These are phyloP conservation scores for Mycosphaerella arachidis DNA, from an alignment of 2,329 filamentous ascomycete genomes.

Conservation along the genomic window DNA sequence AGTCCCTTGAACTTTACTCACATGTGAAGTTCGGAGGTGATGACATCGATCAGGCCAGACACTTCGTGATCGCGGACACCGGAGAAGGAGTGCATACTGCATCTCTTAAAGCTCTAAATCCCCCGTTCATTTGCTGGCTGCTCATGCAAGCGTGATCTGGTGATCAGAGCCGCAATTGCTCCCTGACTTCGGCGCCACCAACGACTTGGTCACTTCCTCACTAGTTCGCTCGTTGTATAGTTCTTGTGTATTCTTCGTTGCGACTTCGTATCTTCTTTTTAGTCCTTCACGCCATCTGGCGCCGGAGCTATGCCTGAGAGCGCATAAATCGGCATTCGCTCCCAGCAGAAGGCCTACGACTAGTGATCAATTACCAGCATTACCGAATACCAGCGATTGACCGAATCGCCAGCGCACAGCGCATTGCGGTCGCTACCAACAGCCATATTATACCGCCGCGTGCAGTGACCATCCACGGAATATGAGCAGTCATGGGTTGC, in stretches of 20 bases:
- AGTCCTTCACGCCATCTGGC: background rate
- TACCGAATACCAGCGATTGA: background rate
- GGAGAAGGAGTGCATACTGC: background rate
- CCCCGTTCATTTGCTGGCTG: background rate
- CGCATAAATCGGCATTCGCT: background rate
- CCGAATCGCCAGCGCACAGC: background rate
- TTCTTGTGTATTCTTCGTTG: background rate
- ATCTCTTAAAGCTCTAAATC: background rate
- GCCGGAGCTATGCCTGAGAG: background rate
- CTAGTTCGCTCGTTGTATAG: background rate
- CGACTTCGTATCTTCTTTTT: background rate
- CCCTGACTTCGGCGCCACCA: background rate
- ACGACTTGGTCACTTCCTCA: background rate
- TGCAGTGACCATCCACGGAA: background rate
- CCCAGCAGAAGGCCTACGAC: background rate
- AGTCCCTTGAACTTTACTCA: background rate
- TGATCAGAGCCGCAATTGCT: background rate
- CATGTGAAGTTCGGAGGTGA: background rate
- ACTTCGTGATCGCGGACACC: background rate
- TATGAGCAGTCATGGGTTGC: constrained; percentile 4
- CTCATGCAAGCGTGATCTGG: background rate
- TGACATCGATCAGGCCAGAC: background rate
- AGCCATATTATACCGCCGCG: background rate
- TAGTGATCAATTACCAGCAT: background rate
- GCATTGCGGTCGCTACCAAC: background rate